phyloP scores from a whole-genome alignment of 257 asterid species.

The Euphrasia confusa region DNA sequence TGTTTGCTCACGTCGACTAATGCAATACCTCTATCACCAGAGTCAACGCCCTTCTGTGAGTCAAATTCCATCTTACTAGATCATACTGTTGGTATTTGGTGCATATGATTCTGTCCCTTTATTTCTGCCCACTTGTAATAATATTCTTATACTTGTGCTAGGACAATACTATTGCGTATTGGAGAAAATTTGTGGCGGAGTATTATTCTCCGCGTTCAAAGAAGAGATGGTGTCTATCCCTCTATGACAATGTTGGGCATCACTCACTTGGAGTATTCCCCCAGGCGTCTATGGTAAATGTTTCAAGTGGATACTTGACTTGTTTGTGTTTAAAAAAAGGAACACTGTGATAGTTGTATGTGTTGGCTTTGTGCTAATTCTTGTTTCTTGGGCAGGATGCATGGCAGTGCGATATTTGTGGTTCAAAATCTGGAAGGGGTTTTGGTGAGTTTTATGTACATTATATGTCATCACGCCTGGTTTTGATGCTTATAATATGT shows the following conservation, averaged over 20 bases:
- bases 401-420: slow-evolving; percentile 95
- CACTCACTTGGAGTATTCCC: slow-evolving; percentile 91
- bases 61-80: slow-evolving; percentile 4
- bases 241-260: slow-evolving; percentile 79
- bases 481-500: too few relatives aligned
- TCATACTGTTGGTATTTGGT: not conserved
- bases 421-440: slow-evolving; percentile 97
- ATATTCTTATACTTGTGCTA: slow-evolving; percentile 23
- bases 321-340: too few relatives aligned
- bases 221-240: slow-evolving; percentile 92
- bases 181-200: slow-evolving; percentile 95
- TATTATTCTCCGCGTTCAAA: slow-evolving; percentile 92
- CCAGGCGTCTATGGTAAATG: slow-evolving; percentile 82
- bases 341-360: too few relatives aligned
- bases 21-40: slow-evolving; percentile 92
- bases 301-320: not conserved
- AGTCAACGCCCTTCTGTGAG: slow-evolving; percentile 90
- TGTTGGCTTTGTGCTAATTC: not conserved
- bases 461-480: too few relatives aligned
- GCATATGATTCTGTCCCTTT: not conserved
- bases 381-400: slow-evolving; percentile 55
- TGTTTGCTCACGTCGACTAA: slow-evolving; percentile 83
- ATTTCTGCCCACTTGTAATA: slow-evolving; percentile 4
- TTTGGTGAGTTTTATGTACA: slow-evolving; percentile 46
- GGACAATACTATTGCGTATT: slow-evolving; percentile 85